Evolutionary conservation across 2,329 filamentous ascomycete species (phyloP), one percentile per base, ranked within the genome.

Genomic region (Rhynchosporium secalis): DNA sequence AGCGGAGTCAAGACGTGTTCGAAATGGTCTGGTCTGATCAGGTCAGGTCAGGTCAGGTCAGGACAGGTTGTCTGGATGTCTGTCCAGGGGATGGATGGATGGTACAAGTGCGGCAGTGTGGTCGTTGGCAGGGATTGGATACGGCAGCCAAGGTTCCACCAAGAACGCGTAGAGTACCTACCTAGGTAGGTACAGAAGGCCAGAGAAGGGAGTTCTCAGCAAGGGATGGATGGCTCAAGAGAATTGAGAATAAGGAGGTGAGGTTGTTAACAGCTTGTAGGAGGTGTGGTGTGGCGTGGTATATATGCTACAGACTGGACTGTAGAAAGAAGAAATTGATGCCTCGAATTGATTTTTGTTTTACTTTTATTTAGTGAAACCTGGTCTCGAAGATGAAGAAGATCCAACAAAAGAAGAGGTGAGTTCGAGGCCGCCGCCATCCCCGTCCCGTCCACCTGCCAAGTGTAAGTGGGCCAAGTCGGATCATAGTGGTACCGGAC

Each of bases 1-100:
- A 62, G 49, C 10, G 10, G 55, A 62, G 56, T 56, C 61, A 56
- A 62, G 60, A 62, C 61, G 52, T 56, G 52, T 57, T 36, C 9
- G 33, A 36, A 36, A 36, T n/a, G 59, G 38, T 56, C 41, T 61
- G 20, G 51, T 10, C n/a, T 33, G 36, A 33, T 38, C 38, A 20
- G 58, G 38, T 31, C 40, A 47, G 31, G 45, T 38, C 41, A 55
- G 58, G 58, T 31, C 40, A 47, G 43, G 45, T 38, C 41, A 55
- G 58, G 58, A 60, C 52, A 55, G 51, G 56, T 58, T 47, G 43
- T 48, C 45, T 38, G 46, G 4, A 4, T 43, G 41, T 43, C 41
- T 43, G 12, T 43, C 9, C 43, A 58, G 33, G 56, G 56, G 56
- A 48, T 15, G 45, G 56, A 48, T 15, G 45, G 38, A n/a, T 26